These are phyloP conservation scores for Pavlovales sp. DNA, from an alignment of 208 protist genomes.

Conservation along the genomic window DNA sequence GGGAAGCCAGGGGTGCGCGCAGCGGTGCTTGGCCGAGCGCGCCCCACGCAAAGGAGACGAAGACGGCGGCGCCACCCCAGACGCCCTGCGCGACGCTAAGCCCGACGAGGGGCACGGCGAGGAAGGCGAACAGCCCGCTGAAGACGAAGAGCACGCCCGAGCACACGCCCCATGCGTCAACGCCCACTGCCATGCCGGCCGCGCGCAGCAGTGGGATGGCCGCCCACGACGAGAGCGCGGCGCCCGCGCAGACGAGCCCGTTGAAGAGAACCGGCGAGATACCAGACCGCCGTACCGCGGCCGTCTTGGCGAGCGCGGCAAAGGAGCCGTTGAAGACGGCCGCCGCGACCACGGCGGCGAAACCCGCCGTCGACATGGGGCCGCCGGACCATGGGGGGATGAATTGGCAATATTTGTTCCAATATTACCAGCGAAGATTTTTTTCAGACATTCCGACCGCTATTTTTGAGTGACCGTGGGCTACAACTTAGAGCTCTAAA, in stretches of 20 bases:
- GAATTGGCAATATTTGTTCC: no score
- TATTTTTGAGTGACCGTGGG: no score
- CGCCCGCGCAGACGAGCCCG: neutral
- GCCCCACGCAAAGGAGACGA: conserved; percentile 10
- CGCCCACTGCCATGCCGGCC: neutral
- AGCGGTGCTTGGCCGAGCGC: neutral
- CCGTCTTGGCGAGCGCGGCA: neutral
- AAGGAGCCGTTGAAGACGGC: conserved; percentile 8
- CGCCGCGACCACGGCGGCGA: neutral
- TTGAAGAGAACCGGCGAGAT: neutral
- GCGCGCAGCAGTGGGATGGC: neutral
- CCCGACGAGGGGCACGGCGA: neutral
- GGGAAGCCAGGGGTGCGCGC: neutral
- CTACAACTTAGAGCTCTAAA: no score
- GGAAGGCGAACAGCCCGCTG: neutral
- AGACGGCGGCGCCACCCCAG: neutral
- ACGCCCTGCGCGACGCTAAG: neutral
- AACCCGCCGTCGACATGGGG: neutral
- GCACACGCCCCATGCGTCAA: neutral
- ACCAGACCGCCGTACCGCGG: neutral
- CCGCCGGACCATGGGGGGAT: no score
- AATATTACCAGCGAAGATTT: no score
- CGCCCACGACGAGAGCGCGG: neutral
- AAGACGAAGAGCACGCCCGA: neutral
- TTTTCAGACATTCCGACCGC: no score